Conservation (phyloP, 805 yeast species). For the Barnettozyma pratensis region DNA sequence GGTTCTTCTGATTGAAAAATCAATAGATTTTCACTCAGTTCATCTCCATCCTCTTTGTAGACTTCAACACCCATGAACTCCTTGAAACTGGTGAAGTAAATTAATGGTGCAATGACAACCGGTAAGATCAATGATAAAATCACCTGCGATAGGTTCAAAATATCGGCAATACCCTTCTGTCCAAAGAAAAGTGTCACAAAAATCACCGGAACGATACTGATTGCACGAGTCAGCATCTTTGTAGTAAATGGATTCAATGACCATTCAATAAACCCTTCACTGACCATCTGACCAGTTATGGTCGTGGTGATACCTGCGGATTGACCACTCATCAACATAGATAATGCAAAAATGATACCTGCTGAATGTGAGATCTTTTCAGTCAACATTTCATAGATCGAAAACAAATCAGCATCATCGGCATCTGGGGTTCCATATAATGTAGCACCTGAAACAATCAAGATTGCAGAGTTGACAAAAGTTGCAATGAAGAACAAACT, state of each 20-base stretch:
- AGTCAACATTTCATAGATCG: constrained; percentile 68
- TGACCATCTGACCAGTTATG: constrained; percentile 88
- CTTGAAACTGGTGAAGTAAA: constrained; percentile 71
- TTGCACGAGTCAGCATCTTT: constrained; percentile 70
- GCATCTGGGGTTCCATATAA: constrained; percentile 59
- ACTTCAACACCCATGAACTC: constrained; percentile 58
- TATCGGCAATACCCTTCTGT: constrained; percentile 71
- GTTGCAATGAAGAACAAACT: constrained; percentile 83
- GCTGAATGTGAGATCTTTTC: constrained; percentile 77
- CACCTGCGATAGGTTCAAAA: constrained; percentile 79
- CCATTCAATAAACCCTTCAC: constrained; percentile 85
- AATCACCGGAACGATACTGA: constrained; percentile 83
- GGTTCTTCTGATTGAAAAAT: neutral
- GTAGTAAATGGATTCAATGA: constrained; percentile 77
- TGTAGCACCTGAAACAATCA: constrained; percentile 90
- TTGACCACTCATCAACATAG: constrained; percentile 86
- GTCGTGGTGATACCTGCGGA: constrained; percentile 95
- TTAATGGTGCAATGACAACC: constrained; percentile 81
- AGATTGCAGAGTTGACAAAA: constrained; percentile 87
- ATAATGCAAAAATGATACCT: constrained; percentile 83
- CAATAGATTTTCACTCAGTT: constrained; percentile 4
- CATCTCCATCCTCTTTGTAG: constrained; percentile 12
- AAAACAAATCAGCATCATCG: constrained; percentile 74
- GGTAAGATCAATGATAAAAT: constrained; percentile 77
- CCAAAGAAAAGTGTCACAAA: constrained; percentile 70